Conservation (phyloP, 2,329 filamentous ascomycete species). For the Xylaria hypoxylon region DNA sequence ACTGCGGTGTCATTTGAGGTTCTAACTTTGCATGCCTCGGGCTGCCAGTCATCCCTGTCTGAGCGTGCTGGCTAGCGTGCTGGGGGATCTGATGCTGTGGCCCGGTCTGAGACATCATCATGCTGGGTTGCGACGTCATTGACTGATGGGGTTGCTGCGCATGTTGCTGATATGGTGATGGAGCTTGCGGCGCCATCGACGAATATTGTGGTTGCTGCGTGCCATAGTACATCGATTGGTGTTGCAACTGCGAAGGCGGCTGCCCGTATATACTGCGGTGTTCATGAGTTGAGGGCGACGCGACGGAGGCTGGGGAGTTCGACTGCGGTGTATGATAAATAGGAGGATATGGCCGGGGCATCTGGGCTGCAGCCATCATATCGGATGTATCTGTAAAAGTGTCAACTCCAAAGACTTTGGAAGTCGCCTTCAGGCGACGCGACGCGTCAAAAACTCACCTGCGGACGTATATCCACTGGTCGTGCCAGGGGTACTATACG, state of each 20-base stretch:
- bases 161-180: slow-evolving; percentile 72
- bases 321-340: slow-evolving; percentile 97
- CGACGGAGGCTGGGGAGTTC: slow-evolving; percentile 92
- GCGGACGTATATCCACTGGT: slow-evolving; percentile 88
- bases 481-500: slow-evolving; percentile 85
- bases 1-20: slow-evolving; percentile 69
- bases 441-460: slow-evolving; percentile 68
- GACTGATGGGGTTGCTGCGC: slow-evolving; percentile 66
- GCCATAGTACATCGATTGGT: slow-evolving; percentile 82
- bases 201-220: slow-evolving; percentile 71
- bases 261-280: slow-evolving; percentile 89
- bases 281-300: slow-evolving; percentile 89
- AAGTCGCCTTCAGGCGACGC: slow-evolving; percentile 26
- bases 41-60: slow-evolving; percentile 69
- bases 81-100: slow-evolving; percentile 70
- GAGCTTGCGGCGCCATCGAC: slow-evolving; percentile 73
- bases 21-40: slow-evolving; percentile 73
- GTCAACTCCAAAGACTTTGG: slow-evolving; percentile 38
- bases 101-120: slow-evolving; percentile 73
- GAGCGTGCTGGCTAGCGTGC: slow-evolving; percentile 68
- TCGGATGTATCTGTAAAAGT: slow-evolving; percentile 65
- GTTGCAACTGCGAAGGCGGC: slow-evolving; percentile 80
- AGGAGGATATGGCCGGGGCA: slow-evolving; percentile 86
- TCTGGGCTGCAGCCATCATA: slow-evolving; percentile 74
- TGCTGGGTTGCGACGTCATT: slow-evolving; percentile 72